Evolutionary conservation across 768 basidiomycete genomes (phyloP).

Genomic region (Psilocybe tampanensis): DNA sequence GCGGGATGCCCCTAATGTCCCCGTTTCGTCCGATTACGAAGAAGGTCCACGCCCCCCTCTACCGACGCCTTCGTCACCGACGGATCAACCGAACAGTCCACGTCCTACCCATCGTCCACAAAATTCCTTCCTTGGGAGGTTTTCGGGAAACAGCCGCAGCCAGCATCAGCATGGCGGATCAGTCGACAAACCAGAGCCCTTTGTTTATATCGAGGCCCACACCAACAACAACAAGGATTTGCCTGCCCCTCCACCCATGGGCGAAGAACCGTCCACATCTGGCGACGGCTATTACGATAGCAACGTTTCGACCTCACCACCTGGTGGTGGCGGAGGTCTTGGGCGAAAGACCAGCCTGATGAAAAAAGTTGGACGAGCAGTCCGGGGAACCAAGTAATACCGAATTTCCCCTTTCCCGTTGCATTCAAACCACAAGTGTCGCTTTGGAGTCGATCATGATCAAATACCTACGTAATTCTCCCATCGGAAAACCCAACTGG

Average conservation of each 20-base stretch:
- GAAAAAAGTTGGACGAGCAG: constrained; percentile 77
- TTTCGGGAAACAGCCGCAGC: constrained; percentile 43
- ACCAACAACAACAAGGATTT: constrained; percentile 56
- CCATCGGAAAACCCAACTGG: not conserved
- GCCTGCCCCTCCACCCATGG: constrained; percentile 37
- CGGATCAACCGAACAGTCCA: constrained; percentile 28
- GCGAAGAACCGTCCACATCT: constrained; percentile 26
- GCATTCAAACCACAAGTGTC: not conserved
- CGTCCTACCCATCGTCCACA: constrained; percentile 75
- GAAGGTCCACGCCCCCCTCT: constrained; percentile 51
- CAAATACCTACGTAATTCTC: not conserved
- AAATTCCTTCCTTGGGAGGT: constrained; percentile 79
- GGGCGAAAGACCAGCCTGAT: constrained; percentile 78
- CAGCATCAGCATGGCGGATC: constrained; percentile 25
- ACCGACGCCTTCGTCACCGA: constrained; percentile 45
- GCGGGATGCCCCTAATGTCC: constrained; percentile 85
- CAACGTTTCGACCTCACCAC: constrained; percentile 33
- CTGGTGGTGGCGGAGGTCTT: constrained; percentile 39
- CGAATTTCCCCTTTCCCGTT: not conserved
- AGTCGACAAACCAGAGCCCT: constrained; percentile 50
- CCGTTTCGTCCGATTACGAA: constrained; percentile 52
- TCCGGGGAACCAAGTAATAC: constrained; percentile 54
- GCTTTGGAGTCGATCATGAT: constrained; percentile 12
- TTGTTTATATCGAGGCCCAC: constrained; percentile 63
- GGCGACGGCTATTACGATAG: constrained; percentile 56